phyloP scores from a whole-genome alignment of 257 asterid genomes.

The Lavandula angustifolia region DNA sequence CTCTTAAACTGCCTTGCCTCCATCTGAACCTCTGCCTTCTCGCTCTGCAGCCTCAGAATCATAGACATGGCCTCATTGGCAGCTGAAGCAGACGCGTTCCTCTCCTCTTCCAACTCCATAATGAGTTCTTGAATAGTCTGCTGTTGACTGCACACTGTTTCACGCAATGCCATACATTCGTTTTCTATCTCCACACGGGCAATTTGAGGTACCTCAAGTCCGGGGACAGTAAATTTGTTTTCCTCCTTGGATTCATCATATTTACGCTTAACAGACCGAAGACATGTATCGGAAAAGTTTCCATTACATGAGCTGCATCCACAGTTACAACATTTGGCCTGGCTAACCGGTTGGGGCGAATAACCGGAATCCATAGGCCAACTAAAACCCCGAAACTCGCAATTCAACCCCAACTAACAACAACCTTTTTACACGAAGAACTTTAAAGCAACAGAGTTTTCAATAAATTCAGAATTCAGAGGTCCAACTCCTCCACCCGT shows the following conservation, averaged over 20 bases:
- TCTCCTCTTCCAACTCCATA: conserved; percentile 89
- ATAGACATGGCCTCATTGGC: conserved; percentile 98
- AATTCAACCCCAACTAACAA: conserved; percentile 29
- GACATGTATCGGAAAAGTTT: conserved; percentile 51
- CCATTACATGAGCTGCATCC: conserved; percentile 61
- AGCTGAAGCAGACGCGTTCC: conserved; percentile 92
- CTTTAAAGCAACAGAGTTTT: conserved; percentile 9
- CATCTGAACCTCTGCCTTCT: conserved; percentile 95
- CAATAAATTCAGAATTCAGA: conserved; percentile 25
- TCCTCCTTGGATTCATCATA: conserved; percentile 56
- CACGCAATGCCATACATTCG: conserved; percentile 80
- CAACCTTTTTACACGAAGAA: conserved; percentile 24
- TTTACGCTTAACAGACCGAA: conserved; percentile 79
- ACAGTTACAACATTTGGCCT: conserved; percentile 68
- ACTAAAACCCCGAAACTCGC: conserved; percentile 32
- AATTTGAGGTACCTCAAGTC: conserved; percentile 51
- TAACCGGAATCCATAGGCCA: conserved; percentile 60
- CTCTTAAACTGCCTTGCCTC: conserved; percentile 93
- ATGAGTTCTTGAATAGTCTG: conserved; percentile 73
- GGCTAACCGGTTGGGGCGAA: conserved; percentile 41
- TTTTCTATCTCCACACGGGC: conserved; percentile 81
- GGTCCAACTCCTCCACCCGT: conserved; percentile 53
- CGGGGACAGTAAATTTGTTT: conserved; percentile 49
- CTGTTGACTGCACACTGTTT: conserved; percentile 76
- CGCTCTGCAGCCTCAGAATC: conserved; percentile 97